A percentile compares a stretch with the other conserved stretches of the same genome.
Conservation (phyloP, 331 rosid species). For the Pyracantha coccinea region DNA sequence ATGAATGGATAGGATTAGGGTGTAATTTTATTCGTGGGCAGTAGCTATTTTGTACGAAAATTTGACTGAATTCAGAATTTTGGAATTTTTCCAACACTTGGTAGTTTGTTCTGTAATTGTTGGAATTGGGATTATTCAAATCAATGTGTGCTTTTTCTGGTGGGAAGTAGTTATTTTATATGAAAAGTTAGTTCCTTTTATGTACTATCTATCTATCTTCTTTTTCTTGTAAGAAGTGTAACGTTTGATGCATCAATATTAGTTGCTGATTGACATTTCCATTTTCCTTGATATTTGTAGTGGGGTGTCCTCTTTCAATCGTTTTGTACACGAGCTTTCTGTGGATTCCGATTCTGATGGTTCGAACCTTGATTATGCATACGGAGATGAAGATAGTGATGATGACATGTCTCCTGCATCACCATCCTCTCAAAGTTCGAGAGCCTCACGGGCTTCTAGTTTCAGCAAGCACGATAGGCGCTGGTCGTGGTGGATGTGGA, state of each 20-base stretch:
- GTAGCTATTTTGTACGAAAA: not conserved
- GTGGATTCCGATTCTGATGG: conserved; percentile 62
- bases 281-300: conserved; percentile 32
- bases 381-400: conserved; percentile 60
- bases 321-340: conserved; percentile 70
- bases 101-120: not conserved
- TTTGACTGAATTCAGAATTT: not conserved
- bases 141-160: not conserved
- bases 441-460: conserved; percentile 39
- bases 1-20: not conserved
- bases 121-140: not conserved
- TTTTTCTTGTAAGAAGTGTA: not conserved
- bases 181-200: not conserved
- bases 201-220: not conserved
- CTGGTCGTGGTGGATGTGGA: conserved; percentile 56
- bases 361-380: conserved; percentile 54
- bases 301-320: conserved; percentile 92
- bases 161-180: not conserved
- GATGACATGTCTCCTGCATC: conserved; percentile 38
- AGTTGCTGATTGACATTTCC: not conserved
- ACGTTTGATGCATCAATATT: not conserved
- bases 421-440: conserved; percentile 57
- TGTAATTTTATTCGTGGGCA: not conserved
- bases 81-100: not conserved
- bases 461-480: conserved; percentile 28